These are phyloP conservation scores for Thermomucor indicae-seudaticae DNA, from an alignment of 371 early-diverging fungal genomes.

Conservation along the genomic window DNA sequence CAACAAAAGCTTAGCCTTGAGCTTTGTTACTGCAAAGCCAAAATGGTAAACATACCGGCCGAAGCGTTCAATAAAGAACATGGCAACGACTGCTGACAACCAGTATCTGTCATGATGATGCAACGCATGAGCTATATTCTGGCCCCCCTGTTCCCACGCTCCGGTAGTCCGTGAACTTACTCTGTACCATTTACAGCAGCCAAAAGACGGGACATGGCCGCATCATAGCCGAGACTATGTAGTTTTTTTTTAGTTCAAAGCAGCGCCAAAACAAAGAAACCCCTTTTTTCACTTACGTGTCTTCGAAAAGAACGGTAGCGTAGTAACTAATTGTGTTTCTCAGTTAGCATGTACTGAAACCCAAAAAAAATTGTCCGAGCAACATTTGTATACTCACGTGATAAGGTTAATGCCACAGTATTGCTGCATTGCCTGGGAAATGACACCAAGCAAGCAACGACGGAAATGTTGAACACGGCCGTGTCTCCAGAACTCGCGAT, in stretches of 20 bases:
- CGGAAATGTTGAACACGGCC: conserved; percentile 40
- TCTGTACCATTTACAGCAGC: conserved; percentile 17
- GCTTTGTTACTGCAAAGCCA: neutral
- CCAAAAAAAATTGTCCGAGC: neutral
- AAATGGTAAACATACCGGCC: conserved; percentile 6
- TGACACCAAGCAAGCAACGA: conserved; percentile 37
- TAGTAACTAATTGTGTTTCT: conserved; percentile 3
- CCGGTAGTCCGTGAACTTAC: too few relatives aligned
- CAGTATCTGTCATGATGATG: too few relatives aligned
- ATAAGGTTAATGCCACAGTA: conserved; percentile 44
- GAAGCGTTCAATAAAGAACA: conserved; percentile 12
- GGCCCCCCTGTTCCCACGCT: too few relatives aligned
- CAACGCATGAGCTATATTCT: too few relatives aligned
- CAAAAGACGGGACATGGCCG: conserved; percentile 12
- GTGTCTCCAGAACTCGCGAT: conserved; percentile 31
- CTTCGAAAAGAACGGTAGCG: conserved; percentile 12
- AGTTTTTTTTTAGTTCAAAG: conserved; percentile 16
- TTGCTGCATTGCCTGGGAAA: conserved; percentile 42
- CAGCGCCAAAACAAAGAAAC: neutral
- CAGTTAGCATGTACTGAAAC: neutral
- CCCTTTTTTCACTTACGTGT: conserved; percentile 1
- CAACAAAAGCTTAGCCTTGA: neutral
- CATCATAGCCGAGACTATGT: conserved; percentile 10
- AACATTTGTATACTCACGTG: conserved; percentile 1
- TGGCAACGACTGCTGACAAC: conserved; percentile 17